Percentiles rank a stretch among this genome's conserved stretches.
Conservation (phyloP, 768 basidiomycete species). For the Pleurotus giganteus region DNA sequence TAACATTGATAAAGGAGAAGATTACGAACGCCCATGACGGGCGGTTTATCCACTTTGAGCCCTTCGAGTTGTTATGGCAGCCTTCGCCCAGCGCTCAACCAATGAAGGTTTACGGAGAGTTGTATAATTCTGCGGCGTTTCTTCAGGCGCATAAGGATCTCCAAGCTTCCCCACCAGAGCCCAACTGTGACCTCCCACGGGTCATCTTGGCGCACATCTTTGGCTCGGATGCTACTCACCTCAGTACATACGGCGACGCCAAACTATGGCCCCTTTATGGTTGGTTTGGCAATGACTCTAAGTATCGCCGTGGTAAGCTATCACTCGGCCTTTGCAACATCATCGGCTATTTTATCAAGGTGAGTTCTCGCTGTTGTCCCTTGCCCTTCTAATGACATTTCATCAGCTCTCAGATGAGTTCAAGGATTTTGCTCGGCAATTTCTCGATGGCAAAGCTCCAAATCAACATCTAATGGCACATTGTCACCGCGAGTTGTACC, state of each 20-base stretch:
- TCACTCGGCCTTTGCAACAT: constrained; percentile 18
- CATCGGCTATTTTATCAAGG: constrained; percentile 27
- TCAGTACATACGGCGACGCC: constrained; percentile 27
- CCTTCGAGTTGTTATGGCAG: no score
- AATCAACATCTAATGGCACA: constrained; percentile 12
- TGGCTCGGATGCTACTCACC: constrained; percentile 29
- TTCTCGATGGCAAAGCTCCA: constrained; percentile 10
- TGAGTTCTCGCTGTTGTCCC: background rate
- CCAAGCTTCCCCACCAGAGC: constrained; percentile 10
- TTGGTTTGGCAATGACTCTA: constrained; percentile 21
- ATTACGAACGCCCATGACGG: no score
- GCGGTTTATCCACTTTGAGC: no score
- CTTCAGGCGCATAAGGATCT: constrained; percentile 20
- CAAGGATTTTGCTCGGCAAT: constrained; percentile 18
- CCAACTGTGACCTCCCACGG: no score
- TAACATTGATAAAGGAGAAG: no score
- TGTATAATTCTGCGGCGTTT: constrained; percentile 29
- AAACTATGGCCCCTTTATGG: constrained; percentile 25
- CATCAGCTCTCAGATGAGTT: constrained; percentile 21
- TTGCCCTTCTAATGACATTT: background rate
- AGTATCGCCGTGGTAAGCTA: constrained; percentile 21
- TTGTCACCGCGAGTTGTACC: constrained; percentile 18
- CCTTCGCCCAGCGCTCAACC: no score
- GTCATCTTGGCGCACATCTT: constrained; percentile 23
- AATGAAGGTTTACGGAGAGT: constrained; percentile 31